Evolutionary conservation across 2,329 filamentous ascomycete genomes (phyloP), one percentile per base, ranked within the genome.

Genomic region (Colletotrichum nymphaeae): DNA sequence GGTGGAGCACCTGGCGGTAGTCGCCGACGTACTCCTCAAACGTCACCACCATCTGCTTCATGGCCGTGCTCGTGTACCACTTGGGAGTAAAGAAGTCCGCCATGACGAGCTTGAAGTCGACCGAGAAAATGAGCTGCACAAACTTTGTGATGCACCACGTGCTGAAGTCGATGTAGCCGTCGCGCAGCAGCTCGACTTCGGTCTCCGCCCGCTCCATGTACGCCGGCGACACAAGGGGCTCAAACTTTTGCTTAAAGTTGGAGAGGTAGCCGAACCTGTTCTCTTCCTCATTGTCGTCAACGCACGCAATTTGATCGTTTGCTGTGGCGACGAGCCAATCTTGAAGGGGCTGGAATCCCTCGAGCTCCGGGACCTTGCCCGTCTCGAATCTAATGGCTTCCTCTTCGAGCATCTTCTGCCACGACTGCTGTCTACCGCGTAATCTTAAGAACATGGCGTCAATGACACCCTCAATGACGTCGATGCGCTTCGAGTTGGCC

Each of bases 251-350:
- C 77, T 92, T 92, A 90, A 98, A 98, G 78, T 93, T 93, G 4
- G 94, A 93, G 63, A 98, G 89, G 84, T 98, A 98, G 35, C 93
- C 94, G 30, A 93, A 86, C 37, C 93, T 91, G 73, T 90, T 91
- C 66, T 92, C 91, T 66, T 94, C 93, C 74, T 94, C 93, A 76
- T 93, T 93, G 80, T 98, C 97, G 82, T 98, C 97, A 79, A 99
- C 98, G 83, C 95, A 98, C 69, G 95, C 95, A 81, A 99, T 98
- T 83, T 99, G 97, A 84, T 99, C 97, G 84, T 99, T 99, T 77
- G 97, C 97, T 70, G 97, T 95, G 58, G 97, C 95, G 66, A 99
- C 92, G 69, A 99, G 92, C 95, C 96, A 99, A 84, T 99, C 97
- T 81, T 97, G 94, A 32, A 98, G 86, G 3, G 93, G 91, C 81